Evolutionary conservation across 169 alveolate genomes (phyloP).

Genomic region (Babesia bigemina): DNA sequence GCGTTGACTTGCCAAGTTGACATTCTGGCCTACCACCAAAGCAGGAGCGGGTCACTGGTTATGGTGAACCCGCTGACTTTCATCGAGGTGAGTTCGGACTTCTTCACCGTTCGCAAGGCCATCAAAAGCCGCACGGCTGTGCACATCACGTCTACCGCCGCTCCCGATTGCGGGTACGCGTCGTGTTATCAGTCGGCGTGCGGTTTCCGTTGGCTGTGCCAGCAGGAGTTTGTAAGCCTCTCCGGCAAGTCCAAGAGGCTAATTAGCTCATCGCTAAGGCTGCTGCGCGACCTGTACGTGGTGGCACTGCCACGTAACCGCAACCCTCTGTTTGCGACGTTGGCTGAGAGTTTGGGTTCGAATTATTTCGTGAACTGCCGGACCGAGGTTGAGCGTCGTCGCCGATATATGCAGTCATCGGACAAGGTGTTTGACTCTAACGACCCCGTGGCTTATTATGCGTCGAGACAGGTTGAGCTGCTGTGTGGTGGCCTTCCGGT

Average conservation of each 20-base stretch:
- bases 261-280: neutral
- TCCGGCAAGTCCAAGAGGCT: conserved; percentile 15
- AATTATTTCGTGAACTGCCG: conserved; percentile 20
- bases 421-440: neutral
- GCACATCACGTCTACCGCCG: conserved; percentile 2
- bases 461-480: conserved; percentile 17
- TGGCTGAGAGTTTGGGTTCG: conserved; percentile 36
- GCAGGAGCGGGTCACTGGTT: conserved; percentile 11
- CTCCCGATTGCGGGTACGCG: neutral
- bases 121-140: conserved; percentile 10
- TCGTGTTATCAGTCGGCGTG: neutral
- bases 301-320: conserved; percentile 32
- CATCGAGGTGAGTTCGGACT: conserved; percentile 13
- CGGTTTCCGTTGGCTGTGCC: conserved; percentile 20
- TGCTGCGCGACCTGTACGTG: conserved; percentile 18
- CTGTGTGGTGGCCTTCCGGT: conserved; percentile 8
- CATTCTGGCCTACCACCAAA: conserved; percentile 20
- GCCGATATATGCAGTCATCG: neutral
- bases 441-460: conserved; percentile 37
- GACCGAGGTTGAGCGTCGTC: conserved; percentile 3
- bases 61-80: conserved; percentile 23
- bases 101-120: conserved; percentile 6
- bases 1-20: conserved; percentile 22
- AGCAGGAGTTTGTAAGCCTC: neutral
- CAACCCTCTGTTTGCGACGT: conserved; percentile 30